Percentiles rank a stretch among this genome's conserved stretches.
Conservation (phyloP, 1,284 basidiomycete species). For the Apiotrichum siamense region DNA sequence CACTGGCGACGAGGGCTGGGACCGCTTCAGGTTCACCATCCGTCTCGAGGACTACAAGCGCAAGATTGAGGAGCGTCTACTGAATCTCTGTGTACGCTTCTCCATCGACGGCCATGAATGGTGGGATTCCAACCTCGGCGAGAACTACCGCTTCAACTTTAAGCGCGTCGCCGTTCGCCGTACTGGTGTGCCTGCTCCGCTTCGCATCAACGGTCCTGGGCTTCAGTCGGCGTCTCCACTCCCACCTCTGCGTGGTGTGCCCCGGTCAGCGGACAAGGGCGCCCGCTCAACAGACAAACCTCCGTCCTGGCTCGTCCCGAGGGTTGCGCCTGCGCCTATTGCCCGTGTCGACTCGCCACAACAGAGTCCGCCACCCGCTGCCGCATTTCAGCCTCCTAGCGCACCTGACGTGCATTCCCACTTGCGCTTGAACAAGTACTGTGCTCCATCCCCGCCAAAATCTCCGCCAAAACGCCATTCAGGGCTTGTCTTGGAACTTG, state of each 20-base stretch:
- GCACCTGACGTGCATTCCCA: conserved; percentile 41
- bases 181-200: background rate
- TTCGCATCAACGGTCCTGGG: no score
- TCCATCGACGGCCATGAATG: conserved; percentile 48
- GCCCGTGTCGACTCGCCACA: background rate
- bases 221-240: no score
- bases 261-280: conserved; percentile 7
- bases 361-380: conserved; percentile 22
- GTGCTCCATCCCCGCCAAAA: conserved; percentile 44
- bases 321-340: conserved; percentile 1
- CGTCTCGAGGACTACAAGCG: conserved; percentile 67
- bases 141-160: conserved; percentile 50
- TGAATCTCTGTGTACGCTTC: conserved; percentile 64
- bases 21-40: conserved; percentile 53
- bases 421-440: conserved; percentile 40
- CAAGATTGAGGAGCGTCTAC: conserved; percentile 58
- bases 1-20: conserved; percentile 48
- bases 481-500: conserved; percentile 5
- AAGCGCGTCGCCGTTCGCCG: conserved; percentile 33
- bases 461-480: conserved; percentile 28
- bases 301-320: conserved; percentile 43
- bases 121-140: conserved; percentile 51
- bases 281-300: no score
- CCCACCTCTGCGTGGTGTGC: background rate
- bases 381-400: conserved; percentile 35